Evolutionary conservation across 495 filamentous ascomycete genomes (phyloP).

Genomic region (Aspergillus sclerotiicarbonarius): DNA sequence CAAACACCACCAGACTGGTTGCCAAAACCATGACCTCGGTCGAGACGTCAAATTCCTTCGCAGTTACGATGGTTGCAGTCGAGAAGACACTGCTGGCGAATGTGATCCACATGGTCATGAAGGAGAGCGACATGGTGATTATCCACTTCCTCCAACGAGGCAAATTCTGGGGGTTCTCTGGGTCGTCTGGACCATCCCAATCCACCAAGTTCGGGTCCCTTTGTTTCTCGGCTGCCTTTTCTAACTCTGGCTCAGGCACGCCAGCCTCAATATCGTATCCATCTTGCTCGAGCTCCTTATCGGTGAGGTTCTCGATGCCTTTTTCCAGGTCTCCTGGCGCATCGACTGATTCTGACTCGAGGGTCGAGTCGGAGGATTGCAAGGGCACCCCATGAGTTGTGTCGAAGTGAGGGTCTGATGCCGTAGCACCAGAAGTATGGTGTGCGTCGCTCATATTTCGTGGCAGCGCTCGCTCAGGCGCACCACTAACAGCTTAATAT

Average conservation of each 20-base stretch:
- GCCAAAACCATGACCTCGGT: slow-evolving; percentile 56
- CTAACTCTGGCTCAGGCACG: slow-evolving; percentile 6
- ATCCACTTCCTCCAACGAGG: slow-evolving; percentile 62
- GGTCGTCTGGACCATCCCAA: slow-evolving; percentile 56
- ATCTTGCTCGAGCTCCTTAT: slow-evolving; percentile 14
- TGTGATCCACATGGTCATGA: slow-evolving; percentile 59
- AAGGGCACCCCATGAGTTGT: background rate
- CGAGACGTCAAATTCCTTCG: slow-evolving; percentile 50
- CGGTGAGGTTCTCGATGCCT: background rate
- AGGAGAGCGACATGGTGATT: slow-evolving; percentile 59
- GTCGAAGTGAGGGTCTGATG: background rate
- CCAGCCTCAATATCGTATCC: slow-evolving; percentile 10
- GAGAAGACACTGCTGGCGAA: slow-evolving; percentile 61
- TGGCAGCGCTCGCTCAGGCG: background rate
- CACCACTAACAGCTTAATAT: background rate
- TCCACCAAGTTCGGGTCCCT: slow-evolving; percentile 44
- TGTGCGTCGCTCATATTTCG: slow-evolving; percentile 1
- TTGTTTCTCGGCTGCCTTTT: slow-evolving; percentile 21
- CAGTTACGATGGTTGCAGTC: slow-evolving; percentile 47
- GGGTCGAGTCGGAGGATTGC: slow-evolving; percentile 16
- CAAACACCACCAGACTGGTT: slow-evolving; percentile 57
- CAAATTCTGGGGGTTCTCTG: slow-evolving; percentile 72
- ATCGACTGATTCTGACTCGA: slow-evolving; percentile 13
- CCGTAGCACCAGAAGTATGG: background rate
- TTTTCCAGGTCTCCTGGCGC: slow-evolving; percentile 11